Percentiles rank a stretch among this genome's conserved stretches.
Evolutionary conservation across 1,284 basidiomycete genomes (phyloP).

Genomic region (Malassezia sympodialis): DNA sequence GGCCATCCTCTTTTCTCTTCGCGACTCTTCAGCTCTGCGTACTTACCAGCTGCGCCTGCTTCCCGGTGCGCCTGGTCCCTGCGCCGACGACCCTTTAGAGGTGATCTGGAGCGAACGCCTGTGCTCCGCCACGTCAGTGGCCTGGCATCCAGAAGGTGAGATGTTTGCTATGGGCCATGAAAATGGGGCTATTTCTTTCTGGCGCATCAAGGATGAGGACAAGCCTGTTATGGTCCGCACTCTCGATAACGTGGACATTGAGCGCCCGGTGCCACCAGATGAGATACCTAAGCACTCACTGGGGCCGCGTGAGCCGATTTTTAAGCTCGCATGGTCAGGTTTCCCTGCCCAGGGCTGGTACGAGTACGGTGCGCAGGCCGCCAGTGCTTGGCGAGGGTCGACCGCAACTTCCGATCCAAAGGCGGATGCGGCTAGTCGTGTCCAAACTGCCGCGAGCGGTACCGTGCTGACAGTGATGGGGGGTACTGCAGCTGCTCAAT

Average conservation of each 20-base stretch:
- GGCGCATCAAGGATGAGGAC: constrained; percentile 70
- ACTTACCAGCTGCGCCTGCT: constrained; percentile 37
- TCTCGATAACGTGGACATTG: constrained; percentile 32
- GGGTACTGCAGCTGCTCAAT: constrained; percentile 53
- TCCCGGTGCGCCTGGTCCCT: constrained; percentile 48
- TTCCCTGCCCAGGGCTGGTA: constrained; percentile 38
- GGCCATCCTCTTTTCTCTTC: constrained; percentile 39
- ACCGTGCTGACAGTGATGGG: constrained; percentile 62
- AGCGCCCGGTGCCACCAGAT: constrained; percentile 21
- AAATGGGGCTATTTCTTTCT: constrained; percentile 80
- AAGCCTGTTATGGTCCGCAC: constrained; percentile 65
- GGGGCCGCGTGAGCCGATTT: constrained; percentile 61
- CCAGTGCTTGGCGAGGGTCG: constrained; percentile 19
- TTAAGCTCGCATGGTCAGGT: constrained; percentile 67
- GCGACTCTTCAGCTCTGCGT: constrained; percentile 27
- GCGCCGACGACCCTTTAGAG: constrained; percentile 52
- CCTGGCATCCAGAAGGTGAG: constrained; percentile 57
- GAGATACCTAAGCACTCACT: constrained; percentile 1
- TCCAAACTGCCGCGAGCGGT: constrained; percentile 5
- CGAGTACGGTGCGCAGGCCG: constrained; percentile 18
- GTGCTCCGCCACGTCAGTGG: constrained; percentile 62
- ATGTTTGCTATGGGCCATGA: constrained; percentile 59
- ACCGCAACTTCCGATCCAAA: background rate
- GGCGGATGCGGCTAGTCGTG: background rate
- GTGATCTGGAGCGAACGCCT: constrained; percentile 58